Base-by-base conservation (phyloP, 768 basidiomycete genomes). In the Amanita phalloides region DNA sequence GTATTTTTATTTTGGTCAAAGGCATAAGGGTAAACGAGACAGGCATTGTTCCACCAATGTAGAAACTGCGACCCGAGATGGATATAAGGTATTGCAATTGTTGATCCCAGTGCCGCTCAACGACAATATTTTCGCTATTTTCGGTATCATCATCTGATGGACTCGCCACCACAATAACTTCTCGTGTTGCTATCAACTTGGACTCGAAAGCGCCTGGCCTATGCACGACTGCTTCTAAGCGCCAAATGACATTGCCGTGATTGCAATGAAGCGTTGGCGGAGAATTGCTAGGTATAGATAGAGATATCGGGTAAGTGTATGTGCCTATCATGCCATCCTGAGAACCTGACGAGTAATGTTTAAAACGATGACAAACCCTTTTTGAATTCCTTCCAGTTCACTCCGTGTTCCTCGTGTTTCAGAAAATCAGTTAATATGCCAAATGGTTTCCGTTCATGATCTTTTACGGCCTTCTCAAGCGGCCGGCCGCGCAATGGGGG, bases 261-360 rank as follows among this genome's bases (percentile, higher is more conserved):
- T 84, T 78, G 54, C 83, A 83, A 39, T 73, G 71, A 55, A 94
- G 71, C 0, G 83, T 81, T 2, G 95, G 90, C 2, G 93, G 91
- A 3, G 85, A 74, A 53, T 79, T 75, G 4, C 80, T 72, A 0
- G 95, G 90, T 51, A 99, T 82, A 14, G 82, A 73, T 64, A 97
- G 93, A 11, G 88, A 88, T 60, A 99, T 87, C 2, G 95, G 95
- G 66, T 91, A 98, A 14, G 86, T 90, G 64, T 98, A 97, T 4
- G 82, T 86, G 17, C 93, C 93, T 89, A 58, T 30, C 33, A 54
- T 20, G 45, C 35, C 21, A n/a, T 51, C 33, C 49, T 10, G 14
- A 49, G n/a, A 9, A 39, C 30, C 41, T 50, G 45, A 26, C 23
- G 26, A 38, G 13, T 20, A 32, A 6, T 36, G 8, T 4, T 17